phyloP scores from a whole-genome alignment of 2,329 filamentous ascomycete genomes.

The Esteya vermicola region DNA sequence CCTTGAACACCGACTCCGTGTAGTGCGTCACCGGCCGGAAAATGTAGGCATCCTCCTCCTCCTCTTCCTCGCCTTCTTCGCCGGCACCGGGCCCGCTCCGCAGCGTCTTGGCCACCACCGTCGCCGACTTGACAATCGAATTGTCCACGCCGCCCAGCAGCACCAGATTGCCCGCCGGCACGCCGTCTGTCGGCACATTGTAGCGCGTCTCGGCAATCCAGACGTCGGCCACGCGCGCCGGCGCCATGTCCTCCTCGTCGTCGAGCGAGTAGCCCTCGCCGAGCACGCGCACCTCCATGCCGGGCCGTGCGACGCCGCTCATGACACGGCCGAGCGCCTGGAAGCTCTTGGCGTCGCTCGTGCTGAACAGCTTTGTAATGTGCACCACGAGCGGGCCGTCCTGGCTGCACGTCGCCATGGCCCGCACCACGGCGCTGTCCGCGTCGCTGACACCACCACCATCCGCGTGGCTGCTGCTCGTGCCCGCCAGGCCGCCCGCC shows the following conservation, averaged over 20 bases:
- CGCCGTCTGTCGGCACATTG: conserved; percentile 78
- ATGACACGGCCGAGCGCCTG: conserved; percentile 82
- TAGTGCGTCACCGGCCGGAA: conserved; percentile 90
- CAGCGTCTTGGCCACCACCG: conserved; percentile 68
- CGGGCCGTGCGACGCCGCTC: conserved; percentile 76
- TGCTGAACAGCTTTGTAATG: conserved; percentile 85
- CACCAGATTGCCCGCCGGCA: conserved; percentile 88
- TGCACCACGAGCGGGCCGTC: conserved; percentile 88
- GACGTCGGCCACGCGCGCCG: conserved; percentile 69
- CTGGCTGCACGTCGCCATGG: conserved; percentile 72
- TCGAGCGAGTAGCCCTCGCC: conserved; percentile 94
- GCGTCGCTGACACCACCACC: too few species aligned
- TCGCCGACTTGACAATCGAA: conserved; percentile 95
- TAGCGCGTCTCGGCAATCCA: conserved; percentile 90
- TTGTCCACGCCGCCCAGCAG: conserved; percentile 90
- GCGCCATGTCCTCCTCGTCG: conserved; percentile 93
- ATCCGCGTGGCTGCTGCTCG: too few species aligned
- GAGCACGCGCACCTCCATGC: conserved; percentile 74
- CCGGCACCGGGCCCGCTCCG: too few species aligned
- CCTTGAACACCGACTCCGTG: conserved; percentile 94
- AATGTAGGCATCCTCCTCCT: conserved; percentile 87
- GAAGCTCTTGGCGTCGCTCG: conserved; percentile 80
- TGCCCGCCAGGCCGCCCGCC: too few species aligned
- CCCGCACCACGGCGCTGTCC: conserved; percentile 66
- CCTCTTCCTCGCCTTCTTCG: too few species aligned